A percentile compares a stretch with the other conserved stretches of the same genome.
Evolutionary conservation across 768 basidiomycete genomes (phyloP).

Genomic region (Lentinula raphanica): DNA sequence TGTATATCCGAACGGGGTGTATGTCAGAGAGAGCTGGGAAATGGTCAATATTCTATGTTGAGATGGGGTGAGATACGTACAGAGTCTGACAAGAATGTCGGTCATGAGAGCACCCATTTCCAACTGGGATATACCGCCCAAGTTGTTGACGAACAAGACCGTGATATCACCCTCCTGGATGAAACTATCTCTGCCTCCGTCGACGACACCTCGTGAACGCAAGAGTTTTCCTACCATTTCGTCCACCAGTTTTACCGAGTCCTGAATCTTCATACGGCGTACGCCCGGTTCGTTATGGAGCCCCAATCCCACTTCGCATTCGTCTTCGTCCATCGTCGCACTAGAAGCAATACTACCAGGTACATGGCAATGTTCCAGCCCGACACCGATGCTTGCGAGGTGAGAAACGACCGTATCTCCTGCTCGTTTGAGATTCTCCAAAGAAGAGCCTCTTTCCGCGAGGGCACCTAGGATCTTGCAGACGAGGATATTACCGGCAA

Average conservation of each 20-base stretch:
- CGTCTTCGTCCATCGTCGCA: constrained; percentile 17
- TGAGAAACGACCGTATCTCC: constrained; percentile 30
- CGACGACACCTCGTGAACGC: constrained; percentile 19
- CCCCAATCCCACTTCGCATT: constrained; percentile 48
- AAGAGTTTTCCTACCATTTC: constrained; percentile 27
- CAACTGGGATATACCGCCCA: constrained; percentile 35
- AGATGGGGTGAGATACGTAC: constrained; percentile 24
- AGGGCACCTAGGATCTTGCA: constrained; percentile 55
- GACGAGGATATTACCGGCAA: constrained; percentile 43
- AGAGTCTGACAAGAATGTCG: constrained; percentile 35
- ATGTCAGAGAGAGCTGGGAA: constrained; percentile 24
- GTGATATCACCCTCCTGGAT: constrained; percentile 31
- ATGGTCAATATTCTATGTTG: not conserved
- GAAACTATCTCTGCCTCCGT: constrained; percentile 17
- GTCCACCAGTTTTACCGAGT: constrained; percentile 19
- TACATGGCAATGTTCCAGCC: constrained; percentile 53
- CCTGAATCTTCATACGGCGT: constrained; percentile 32
- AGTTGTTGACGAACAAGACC: constrained; percentile 35
- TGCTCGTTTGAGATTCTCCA: constrained; percentile 27
- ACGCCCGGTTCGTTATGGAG: constrained; percentile 53
- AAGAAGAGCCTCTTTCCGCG: constrained; percentile 32
- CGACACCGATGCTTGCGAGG: constrained; percentile 32
- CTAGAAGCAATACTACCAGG: constrained; percentile 28
- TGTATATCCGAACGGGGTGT: constrained; percentile 36
- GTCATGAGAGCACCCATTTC: constrained; percentile 49